Evolutionary conservation across 75 land plant genomes (phyloP), one percentile per base, ranked within the genome.

Genomic region (Picea sitchensis): DNA sequence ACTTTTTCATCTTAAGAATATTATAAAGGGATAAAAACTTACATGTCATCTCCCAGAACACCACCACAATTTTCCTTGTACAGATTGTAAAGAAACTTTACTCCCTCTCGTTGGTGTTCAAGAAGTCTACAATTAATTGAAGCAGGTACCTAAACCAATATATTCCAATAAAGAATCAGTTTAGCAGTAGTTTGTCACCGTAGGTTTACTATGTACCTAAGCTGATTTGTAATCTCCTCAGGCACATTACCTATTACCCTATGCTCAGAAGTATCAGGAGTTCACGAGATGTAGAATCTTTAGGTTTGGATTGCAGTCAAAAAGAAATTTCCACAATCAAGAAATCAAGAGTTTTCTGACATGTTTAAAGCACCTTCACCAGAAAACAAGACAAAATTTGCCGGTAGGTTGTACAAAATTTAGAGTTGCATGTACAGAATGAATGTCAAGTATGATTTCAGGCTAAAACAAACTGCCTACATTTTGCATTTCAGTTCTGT

Each of bases 1-100:
- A 67, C 71, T 67, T 67, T 34, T n/a, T 14, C 36, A 34, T 8
- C 71, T 15, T 6, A 67, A 32, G 14, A 81, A 12, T 68, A 41
- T 31, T 47, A 4, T 21, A 41, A 23, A 34, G 41, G 15, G 61
- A 20, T 20, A 12, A 26, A 76, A 57, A 87, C 90, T 84, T 79
- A 96, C 99, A 95, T 95, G 77, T 96, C 99, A 93, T 96, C 99
- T 79, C 99, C 99, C 59, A 96, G 94, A 57, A 96, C 81, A 6
- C 99, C 99, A 58, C 99, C 99, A 81, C 86, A 88, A 58, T 92
- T 88, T 56, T 86, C 84, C 74, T 84, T 88, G 84, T 95, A 95
- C 81, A 96, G 83, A 57, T 65, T 73, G 71, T 92, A 96, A 26
- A 96, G 83, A 77, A 96, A 96, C 75, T 81, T 88, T 5, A 96